Conservation (phyloP, 306 rosid genomes). For the Pyrus bretschneideri region DNA sequence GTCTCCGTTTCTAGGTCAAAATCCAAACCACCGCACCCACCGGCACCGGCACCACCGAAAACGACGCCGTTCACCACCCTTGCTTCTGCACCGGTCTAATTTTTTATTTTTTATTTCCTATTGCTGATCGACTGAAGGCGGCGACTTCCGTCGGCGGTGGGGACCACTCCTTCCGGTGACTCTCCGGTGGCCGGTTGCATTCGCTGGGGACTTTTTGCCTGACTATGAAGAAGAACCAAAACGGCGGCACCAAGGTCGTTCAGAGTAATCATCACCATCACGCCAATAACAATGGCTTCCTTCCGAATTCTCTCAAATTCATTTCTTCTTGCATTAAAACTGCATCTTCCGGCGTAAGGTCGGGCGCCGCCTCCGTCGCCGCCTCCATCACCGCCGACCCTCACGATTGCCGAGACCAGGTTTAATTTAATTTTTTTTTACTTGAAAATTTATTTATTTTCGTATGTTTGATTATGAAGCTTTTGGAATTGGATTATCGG, state of each 20-base stretch:
- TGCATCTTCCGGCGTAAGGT: conserved; percentile 85
- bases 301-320: conserved; percentile 83
- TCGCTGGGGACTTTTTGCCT: conserved; percentile 4
- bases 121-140: conserved; percentile 48
- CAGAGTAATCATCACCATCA: background rate
- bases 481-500: background rate
- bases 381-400: conserved; percentile 73
- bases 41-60: conserved; percentile 1
- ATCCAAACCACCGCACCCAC: conserved; percentile 9
- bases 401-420: conserved; percentile 70
- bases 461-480: background rate
- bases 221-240: conserved; percentile 83
- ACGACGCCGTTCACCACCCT: conserved; percentile 27
- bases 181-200: conserved; percentile 40
- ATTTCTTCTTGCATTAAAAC: conserved; percentile 85
- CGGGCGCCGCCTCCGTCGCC: conserved; percentile 80
- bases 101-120: conserved; percentile 53
- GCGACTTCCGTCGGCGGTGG: conserved; percentile 54
- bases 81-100: background rate
- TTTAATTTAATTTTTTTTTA: background rate
- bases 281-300: conserved; percentile 41
- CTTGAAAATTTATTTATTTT: background rate
- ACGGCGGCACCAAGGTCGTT: conserved; percentile 31
- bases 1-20: conserved; percentile 54
- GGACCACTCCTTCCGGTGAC: conserved; percentile 40